Base-by-base conservation (phyloP, 129 eudicot species). In the Flaveria bidentis region DNA sequence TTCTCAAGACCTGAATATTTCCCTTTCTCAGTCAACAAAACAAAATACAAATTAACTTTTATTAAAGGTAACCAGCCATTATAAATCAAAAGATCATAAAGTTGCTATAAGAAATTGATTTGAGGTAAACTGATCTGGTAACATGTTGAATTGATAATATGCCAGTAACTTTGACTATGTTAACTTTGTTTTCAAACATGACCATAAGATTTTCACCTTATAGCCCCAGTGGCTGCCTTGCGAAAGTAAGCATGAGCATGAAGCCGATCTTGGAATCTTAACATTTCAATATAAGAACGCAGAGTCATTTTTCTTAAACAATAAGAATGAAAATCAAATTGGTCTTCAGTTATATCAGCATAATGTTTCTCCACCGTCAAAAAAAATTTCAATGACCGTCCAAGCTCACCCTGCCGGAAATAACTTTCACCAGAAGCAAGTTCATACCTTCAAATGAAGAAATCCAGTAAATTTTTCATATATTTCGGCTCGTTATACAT, bases 301-400 rank as follows among this genome's bases (percentile, higher is more conserved):
- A 95, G 90, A 53, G 99, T 95, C 99, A 95, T 95, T 86, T 95
- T 95, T 73, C 99, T 87, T 76, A 95, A 85, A 84, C 99, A 95
- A 82, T 95, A 95, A 4, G 99, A 91, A 71, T 95, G 99, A 77
- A 95, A 95, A 53, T 95, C 99, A 77, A 95, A 95, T 57, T 95
- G 99, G 67, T 95, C 98, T 76, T 93, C 99, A 3, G 94, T 91
- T 20, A 95, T 95, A 72, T 95, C 99, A 10, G 99, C 89, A 85
- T 95, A 95, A 81, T 95, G 99, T 78, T 95, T 95, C 83, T 95
- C 99, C 50, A 95, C 97, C 47, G 91, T 91, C 80, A 95, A 84
- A 77, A 86, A 95, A n/a, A 83, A 89, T 84, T 95, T 95, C 82
- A 91, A 81, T 49, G 99, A 91, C 71, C 96, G 92, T 15, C 99